Conservation (phyloP, 345 rosid species). For the Citrus hindsii region DNA sequence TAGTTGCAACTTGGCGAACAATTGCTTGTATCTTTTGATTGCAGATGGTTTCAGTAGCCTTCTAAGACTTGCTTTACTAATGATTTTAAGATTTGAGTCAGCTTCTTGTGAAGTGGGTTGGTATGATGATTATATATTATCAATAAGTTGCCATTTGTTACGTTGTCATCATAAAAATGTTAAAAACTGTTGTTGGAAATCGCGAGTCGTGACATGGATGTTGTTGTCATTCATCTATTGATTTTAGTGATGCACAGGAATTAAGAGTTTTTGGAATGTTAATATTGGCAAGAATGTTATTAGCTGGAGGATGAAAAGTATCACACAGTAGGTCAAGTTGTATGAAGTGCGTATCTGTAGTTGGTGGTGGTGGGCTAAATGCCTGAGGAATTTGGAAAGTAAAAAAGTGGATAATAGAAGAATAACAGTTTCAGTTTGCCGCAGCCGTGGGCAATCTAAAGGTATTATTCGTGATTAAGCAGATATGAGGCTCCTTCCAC, state of each 20-base stretch:
- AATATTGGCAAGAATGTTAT: neutral
- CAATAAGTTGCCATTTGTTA: conserved; percentile 16
- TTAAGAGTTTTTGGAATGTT: neutral
- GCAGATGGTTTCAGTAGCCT: conserved; percentile 10
- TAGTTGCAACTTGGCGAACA: neutral
- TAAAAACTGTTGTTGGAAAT: neutral
- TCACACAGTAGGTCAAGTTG: neutral
- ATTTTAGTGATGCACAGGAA: neutral
- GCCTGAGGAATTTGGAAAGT: neutral
- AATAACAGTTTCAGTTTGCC: conserved; percentile 1
- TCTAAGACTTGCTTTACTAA: neutral
- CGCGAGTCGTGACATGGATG: neutral
- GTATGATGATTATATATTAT: neutral
- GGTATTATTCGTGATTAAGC: neutral
- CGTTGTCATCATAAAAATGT: neutral
- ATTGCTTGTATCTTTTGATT: conserved; percentile 8
- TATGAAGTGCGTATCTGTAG: neutral
- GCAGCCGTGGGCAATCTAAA: neutral
- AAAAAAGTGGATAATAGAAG: neutral
- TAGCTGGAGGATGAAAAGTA: neutral
- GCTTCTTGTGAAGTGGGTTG: neutral
- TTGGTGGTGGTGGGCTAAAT: neutral
- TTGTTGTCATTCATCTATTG: neutral
- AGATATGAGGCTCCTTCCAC: neutral
- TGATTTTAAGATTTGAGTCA: conserved; percentile 5